Percentiles rank a stretch among this genome's conserved stretches.
These are phyloP conservation scores for Isatis tinctoria DNA, from an alignment of 345 rosid species.

Conservation along the genomic window DNA sequence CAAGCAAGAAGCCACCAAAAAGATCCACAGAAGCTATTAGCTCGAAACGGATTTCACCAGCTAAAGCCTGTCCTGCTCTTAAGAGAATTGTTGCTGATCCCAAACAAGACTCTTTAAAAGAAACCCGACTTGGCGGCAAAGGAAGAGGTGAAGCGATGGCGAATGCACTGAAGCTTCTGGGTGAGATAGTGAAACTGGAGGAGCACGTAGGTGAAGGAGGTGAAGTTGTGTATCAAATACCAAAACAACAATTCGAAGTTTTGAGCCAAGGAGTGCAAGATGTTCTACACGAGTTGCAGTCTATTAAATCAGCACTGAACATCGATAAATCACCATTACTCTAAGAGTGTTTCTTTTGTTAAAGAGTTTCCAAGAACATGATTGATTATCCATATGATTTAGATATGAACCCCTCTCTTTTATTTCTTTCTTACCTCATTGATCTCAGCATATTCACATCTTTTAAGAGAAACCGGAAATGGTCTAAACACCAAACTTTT, in stretches of 20 bases:
- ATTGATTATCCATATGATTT: not conserved
- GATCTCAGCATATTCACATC: not conserved
- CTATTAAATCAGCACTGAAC: constrained; percentile 16
- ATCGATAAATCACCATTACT: not conserved
- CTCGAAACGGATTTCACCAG: not conserved
- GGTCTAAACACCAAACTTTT: not conserved
- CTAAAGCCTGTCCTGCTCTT: not conserved
- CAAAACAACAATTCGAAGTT: constrained; percentile 17
- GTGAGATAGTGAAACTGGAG: not conserved
- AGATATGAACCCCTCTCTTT: not conserved
- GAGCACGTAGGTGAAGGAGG: constrained; percentile 17
- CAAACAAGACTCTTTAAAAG: not conserved
- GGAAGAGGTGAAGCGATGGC: not conserved
- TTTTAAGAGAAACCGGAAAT: not conserved
- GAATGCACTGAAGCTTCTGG: not conserved
- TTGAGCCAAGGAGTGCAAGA: constrained; percentile 15
- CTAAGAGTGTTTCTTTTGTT: not conserved
- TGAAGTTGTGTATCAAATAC: constrained; percentile 17
- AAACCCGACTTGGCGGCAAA: not conserved
- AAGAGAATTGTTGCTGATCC: not conserved
- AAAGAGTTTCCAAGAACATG: not conserved
- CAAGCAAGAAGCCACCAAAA: not conserved
- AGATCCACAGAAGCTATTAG: not conserved
- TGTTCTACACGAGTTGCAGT: constrained; percentile 17
- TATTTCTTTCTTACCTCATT: not conserved